phyloP scores from a whole-genome alignment of 805 yeast species.

The Candida koratica region DNA sequence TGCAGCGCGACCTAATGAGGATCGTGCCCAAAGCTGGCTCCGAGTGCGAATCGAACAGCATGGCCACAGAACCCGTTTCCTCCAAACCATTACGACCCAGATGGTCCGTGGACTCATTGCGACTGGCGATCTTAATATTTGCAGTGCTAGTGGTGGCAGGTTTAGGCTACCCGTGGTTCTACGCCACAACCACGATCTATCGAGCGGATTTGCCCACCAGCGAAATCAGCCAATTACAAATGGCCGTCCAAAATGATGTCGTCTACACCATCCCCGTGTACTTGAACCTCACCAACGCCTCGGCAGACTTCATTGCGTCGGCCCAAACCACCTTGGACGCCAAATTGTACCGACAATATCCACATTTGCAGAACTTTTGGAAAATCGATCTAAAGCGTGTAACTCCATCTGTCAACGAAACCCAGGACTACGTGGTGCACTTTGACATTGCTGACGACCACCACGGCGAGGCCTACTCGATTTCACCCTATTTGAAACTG shows the following conservation, averaged over 20 bases:
- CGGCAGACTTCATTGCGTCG: constrained; percentile 25
- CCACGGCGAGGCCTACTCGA: constrained; percentile 12
- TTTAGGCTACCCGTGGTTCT: constrained; percentile 60
- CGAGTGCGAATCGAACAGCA: no score
- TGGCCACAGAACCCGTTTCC: no score
- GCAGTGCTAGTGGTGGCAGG: constrained; percentile 14
- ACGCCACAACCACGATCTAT: constrained; percentile 55
- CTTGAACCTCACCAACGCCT: constrained; percentile 31
- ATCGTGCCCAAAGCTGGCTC: no score
- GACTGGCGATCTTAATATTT: constrained; percentile 14
- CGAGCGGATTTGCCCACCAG: constrained; percentile 57
- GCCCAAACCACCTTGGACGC: constrained; percentile 37
- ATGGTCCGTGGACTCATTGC: constrained; percentile 9
- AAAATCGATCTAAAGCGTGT: constrained; percentile 22
- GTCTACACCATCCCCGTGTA: constrained; percentile 42
- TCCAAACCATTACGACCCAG: no score
- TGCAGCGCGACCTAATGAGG: no score
- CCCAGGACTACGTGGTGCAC: constrained; percentile 37
- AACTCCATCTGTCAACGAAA: constrained; percentile 7
- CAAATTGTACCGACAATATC: constrained; percentile 20
- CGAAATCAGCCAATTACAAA: constrained; percentile 27
- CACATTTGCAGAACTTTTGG: constrained; percentile 27
- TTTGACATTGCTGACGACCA: constrained; percentile 18
- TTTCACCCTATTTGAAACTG: constrained; percentile 37
- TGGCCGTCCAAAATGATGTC: constrained; percentile 22